phyloP scores from a whole-genome alignment of 2,329 filamentous ascomycete genomes.

The Ceratocystis papillata region DNA sequence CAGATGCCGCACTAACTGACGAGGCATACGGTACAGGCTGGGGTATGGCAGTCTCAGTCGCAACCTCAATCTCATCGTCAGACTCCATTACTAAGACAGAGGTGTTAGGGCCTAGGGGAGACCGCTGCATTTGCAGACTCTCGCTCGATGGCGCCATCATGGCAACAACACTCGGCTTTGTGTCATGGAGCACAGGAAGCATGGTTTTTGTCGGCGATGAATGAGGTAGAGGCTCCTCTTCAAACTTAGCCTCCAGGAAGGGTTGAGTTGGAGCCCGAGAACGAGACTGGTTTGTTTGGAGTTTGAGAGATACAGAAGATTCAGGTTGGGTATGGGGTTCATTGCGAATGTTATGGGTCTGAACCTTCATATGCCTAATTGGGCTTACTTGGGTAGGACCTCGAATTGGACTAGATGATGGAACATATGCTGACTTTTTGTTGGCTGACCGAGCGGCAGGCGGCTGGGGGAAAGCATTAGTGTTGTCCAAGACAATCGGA shows the following conservation, averaged over 20 bases:
- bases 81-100: conserved; percentile 36
- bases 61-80: conserved; percentile 30
- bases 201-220: not conserved
- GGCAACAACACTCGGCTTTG: not conserved
- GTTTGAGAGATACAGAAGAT: not conserved
- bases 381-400: not conserved
- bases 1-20: conserved; percentile 35
- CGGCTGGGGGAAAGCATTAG: conserved; percentile 18
- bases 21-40: conserved; percentile 25
- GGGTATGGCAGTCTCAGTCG: conserved; percentile 28
- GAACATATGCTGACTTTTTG: conserved; percentile 2
- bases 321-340: conserved; percentile 13
- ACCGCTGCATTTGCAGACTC: not conserved
- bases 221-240: conserved; percentile 6
- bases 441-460: not conserved
- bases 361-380: not conserved
- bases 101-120: conserved; percentile 30
- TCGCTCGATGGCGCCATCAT: conserved; percentile 14
- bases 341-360: conserved; percentile 13
- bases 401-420: not conserved
- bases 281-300: not conserved
- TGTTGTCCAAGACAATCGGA: conserved; percentile 18
- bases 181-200: not conserved
- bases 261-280: not conserved
- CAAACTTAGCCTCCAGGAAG: conserved; percentile 2